Base-by-base conservation (phyloP, 352 stramenopile species). In the Phytophthora hybrid region DNA sequence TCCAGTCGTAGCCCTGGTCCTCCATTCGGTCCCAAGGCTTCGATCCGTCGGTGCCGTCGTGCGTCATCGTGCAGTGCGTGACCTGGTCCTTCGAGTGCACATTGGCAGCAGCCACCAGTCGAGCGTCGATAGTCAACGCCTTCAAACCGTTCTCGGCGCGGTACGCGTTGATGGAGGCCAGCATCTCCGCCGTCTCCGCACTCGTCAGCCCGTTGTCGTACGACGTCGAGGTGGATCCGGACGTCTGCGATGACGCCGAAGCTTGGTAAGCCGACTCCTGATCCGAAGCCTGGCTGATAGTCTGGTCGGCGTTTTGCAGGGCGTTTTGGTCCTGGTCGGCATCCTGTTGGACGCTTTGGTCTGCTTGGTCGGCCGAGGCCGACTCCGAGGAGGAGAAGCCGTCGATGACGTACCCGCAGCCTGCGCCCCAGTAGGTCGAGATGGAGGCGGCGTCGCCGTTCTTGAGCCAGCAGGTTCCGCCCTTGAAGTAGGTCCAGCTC, bases 391-490 rank as follows among this genome's bases (percentile, higher is more conserved):
- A 32, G 9, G 66, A 79, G 57, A 84, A 83, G 41, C 79, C 76
- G 26, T 73, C 66, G 55, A 81, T 73, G 34, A 88, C 73, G 55
- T 88, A 86, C 31, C 81, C 81, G 23, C 81, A 86, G 52, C 66
- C 62, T 21, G 59, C 71, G 16, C 81, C 81, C 52, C 65, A 78
- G 52, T 73, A 63, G 4, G 34, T 73, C 29, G 34, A 61, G 44
- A 70, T 64, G 9, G 63, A 37, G 29, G 54, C 63, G 6, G 63
- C 71, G 18, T 66, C 46, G 26, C 73, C 74, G 60, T 52, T 69
- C 74, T 88, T 88, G 59, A 88, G 77, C 81, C 81, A 88, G 66
- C 81, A 83, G 2, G 71, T 80, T n/a, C 78, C 76, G 49, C 77
- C 78, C 52, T 82, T 74, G 55, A 74, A 76, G 53, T 75, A 70